These are phyloP conservation scores for Microcyclospora tardicrescens DNA, from an alignment of 2,329 filamentous ascomycete species.

Conservation along the genomic window DNA sequence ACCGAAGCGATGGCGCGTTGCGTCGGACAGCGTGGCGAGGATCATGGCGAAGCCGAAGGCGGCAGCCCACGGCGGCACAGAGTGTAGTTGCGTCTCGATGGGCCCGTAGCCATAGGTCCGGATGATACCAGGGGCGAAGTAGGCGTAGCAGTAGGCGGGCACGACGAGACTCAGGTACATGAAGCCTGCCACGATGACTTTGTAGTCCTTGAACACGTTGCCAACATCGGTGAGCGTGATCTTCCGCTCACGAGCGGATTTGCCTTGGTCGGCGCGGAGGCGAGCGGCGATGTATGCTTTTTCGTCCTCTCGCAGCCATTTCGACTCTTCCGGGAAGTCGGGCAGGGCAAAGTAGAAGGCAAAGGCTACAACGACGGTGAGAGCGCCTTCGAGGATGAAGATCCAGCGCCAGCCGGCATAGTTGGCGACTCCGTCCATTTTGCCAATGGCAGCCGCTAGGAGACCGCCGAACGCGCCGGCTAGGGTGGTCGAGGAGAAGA, in stretches of 20 bases:
- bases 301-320: slow-evolving; percentile 36
- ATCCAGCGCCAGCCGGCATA: slow-evolving; percentile 69
- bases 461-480: slow-evolving; percentile 79
- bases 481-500: slow-evolving; percentile 72
- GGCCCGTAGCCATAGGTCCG: slow-evolving; percentile 37
- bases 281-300: slow-evolving; percentile 33
- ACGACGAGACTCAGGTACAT: slow-evolving; percentile 40
- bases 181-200: slow-evolving; percentile 36
- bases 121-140: slow-evolving; percentile 38
- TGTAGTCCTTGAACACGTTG: slow-evolving; percentile 37
- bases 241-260: slow-evolving; percentile 31
- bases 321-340: slow-evolving; percentile 37
- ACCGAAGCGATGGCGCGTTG: slow-evolving; percentile 55
- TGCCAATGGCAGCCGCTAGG: slow-evolving; percentile 74
- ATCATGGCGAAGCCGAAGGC: slow-evolving; percentile 71
- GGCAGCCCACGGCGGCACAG: slow-evolving; percentile 50
- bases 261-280: slow-evolving; percentile 35
- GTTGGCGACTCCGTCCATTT: slow-evolving; percentile 59
- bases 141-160: slow-evolving; percentile 24
- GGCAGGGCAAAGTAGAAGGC: slow-evolving; percentile 36
- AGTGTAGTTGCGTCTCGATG: slow-evolving; percentile 42
- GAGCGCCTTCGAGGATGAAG: slow-evolving; percentile 54
- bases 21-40: slow-evolving; percentile 60
- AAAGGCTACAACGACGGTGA: slow-evolving; percentile 33
- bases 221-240: slow-evolving; percentile 31